These are phyloP conservation scores for Talaromyces adpressus DNA, from an alignment of 495 filamentous ascomycete species.

Conservation along the genomic window DNA sequence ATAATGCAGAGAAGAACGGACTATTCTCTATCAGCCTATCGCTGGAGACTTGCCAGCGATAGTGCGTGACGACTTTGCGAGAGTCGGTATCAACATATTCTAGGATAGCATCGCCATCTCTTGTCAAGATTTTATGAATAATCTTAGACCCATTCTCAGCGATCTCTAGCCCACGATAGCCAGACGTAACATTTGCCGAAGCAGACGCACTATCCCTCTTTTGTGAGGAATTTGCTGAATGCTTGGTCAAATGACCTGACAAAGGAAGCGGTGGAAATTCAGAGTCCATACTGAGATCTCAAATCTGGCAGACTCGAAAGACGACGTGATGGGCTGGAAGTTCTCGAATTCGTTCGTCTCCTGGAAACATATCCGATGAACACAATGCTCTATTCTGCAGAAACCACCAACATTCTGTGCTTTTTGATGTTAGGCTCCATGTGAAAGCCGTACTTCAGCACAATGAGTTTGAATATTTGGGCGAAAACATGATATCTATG, in stretches of 20 bases:
- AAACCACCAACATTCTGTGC: not conserved
- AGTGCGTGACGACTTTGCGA: slow-evolving; percentile 9
- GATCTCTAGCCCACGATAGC: slow-evolving; percentile 4
- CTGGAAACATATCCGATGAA: not conserved
- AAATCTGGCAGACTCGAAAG: not conserved
- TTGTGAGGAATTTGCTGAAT: not conserved
- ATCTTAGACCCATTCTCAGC: slow-evolving; percentile 5
- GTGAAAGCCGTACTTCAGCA: not conserved
- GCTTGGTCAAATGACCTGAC: not conserved
- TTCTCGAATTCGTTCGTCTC: not conserved
- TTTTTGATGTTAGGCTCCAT: not conserved
- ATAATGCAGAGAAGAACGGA: slow-evolving; percentile 39
- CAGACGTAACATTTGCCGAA: not conserved
- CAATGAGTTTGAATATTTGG: not conserved
- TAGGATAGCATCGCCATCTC: slow-evolving; percentile 29
- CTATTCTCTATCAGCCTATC: slow-evolving; percentile 23
- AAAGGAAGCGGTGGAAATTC: not conserved
- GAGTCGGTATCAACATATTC: slow-evolving; percentile 21
- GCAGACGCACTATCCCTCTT: not conserved
- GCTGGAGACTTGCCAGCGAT: slow-evolving; percentile 31
- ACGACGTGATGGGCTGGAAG: too few relatives aligned
- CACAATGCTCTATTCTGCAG: not conserved
- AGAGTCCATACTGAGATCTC: not conserved
- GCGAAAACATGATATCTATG: not conserved
- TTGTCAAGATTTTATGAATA: slow-evolving; percentile 16